Conservation (phyloP, 73 alveolate species). For the Diophrys sp. region DNA sequence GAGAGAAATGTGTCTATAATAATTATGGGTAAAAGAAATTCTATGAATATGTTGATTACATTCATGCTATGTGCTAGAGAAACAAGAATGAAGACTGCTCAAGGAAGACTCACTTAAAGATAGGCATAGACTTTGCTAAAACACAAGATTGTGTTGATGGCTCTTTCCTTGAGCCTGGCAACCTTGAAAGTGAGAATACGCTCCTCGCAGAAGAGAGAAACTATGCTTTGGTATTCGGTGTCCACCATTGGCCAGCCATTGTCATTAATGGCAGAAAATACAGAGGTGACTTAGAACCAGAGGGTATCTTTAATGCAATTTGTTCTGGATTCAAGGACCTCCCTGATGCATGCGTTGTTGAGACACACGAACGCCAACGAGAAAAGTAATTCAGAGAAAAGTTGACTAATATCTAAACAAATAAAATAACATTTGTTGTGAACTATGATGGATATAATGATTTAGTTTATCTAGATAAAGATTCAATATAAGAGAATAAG, state of each 20-base stretch:
- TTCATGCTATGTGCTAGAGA: slow-evolving; percentile 61
- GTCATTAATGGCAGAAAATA: slow-evolving; percentile 49
- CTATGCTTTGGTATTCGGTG: slow-evolving; percentile 26
- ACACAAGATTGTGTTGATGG: slow-evolving; percentile 38
- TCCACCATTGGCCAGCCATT: slow-evolving; percentile 44
- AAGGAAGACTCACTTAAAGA: slow-evolving; percentile 28
- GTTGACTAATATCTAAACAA: no score
- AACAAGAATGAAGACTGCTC: slow-evolving; percentile 57
- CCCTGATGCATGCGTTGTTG: no score
- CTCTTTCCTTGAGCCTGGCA: slow-evolving; percentile 27
- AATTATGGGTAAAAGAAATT: slow-evolving; percentile 27
- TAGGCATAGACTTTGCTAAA: slow-evolving; percentile 27
- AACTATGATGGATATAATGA: no score
- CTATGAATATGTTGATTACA: slow-evolving; percentile 69
- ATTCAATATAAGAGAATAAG: no score
- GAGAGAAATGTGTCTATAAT: slow-evolving; percentile 75
- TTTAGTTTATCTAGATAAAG: no score
- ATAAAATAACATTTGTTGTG: no score
- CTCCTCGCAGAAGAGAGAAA: slow-evolving; percentile 45
- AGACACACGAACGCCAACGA: no score
- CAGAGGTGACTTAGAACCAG: slow-evolving; percentile 66
- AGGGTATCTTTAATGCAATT: slow-evolving; percentile 47
- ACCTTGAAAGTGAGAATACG: slow-evolving; percentile 32
- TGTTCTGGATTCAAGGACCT: slow-evolving; percentile 52
- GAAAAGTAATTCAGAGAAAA: no score